Conservation (phyloP, 257 asterid genomes). For the Linaria vulgaris region DNA sequence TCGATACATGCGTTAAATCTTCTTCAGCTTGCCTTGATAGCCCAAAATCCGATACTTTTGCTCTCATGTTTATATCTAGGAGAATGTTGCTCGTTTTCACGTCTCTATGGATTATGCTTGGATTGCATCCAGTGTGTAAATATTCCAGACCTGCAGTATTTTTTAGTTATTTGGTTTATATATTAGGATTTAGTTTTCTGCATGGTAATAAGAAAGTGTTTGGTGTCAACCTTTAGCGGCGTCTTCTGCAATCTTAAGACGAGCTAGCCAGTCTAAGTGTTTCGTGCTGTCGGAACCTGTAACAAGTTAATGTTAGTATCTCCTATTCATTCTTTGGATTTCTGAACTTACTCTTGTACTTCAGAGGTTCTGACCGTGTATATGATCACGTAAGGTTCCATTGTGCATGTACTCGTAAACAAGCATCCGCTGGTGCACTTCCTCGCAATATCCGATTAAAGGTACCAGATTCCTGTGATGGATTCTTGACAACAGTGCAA, state of each 20-base stretch:
- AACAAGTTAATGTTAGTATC: constrained; percentile 18
- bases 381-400: constrained; percentile 90
- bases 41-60: constrained; percentile 97
- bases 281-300: constrained; percentile 58
- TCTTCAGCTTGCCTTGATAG: constrained; percentile 98
- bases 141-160: constrained; percentile 75
- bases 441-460: constrained; percentile 89
- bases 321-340: constrained; percentile 14
- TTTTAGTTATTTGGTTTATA: neutral
- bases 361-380: constrained; percentile 46
- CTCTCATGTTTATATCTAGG: constrained; percentile 87
- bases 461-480: constrained; percentile 98
- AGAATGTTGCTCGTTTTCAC: constrained; percentile 95
- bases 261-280: constrained; percentile 82
- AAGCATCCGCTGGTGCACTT: constrained; percentile 85
- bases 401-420: constrained; percentile 98
- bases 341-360: constrained; percentile 1
- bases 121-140: constrained; percentile 97
- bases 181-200: neutral
- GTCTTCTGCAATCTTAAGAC: constrained; percentile 89
- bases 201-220: neutral
- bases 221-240: constrained; percentile 82
- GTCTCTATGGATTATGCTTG: constrained; percentile 91
- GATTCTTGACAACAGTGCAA: constrained; percentile 90
- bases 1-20: constrained; percentile 84